A percentile compares a stretch with the other conserved stretches of the same genome.
phyloP scores from a whole-genome alignment of 257 asterid genomes.

The Solanum verrucosum region DNA sequence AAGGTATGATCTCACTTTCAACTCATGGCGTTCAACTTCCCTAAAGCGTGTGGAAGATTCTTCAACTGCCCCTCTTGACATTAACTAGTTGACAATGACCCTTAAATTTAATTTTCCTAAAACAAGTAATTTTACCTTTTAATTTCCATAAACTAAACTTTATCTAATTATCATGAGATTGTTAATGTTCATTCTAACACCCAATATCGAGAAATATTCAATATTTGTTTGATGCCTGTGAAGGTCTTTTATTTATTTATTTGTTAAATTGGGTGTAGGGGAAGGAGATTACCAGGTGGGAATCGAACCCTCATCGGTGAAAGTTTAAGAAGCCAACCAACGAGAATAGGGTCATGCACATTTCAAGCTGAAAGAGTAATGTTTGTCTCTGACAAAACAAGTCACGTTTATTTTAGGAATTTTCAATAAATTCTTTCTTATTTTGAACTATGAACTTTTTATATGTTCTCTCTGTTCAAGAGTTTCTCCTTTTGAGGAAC shows the following conservation, averaged over 20 bases:
- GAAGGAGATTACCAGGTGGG: too few relatives aligned
- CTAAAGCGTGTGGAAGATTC: not conserved
- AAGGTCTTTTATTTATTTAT: too few relatives aligned
- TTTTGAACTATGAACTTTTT: not conserved
- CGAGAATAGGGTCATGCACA: too few relatives aligned
- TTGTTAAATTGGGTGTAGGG: too few relatives aligned
- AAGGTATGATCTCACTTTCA: not conserved
- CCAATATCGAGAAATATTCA: not conserved
- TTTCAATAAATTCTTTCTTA: not conserved
- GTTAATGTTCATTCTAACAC: not conserved
- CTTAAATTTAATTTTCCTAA: too few relatives aligned
- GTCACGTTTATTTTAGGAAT: not conserved
- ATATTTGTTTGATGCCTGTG: not conserved
- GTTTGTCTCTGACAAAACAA: not conserved
- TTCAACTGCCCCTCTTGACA: not conserved
- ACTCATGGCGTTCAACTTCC: not conserved
- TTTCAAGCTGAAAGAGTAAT: too few relatives aligned
- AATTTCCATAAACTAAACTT: too few relatives aligned
- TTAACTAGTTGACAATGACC: not conserved
- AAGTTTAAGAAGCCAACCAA: too few relatives aligned
- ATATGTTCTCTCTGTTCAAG: not conserved
- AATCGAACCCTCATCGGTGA: too few relatives aligned
- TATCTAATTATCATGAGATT: too few relatives aligned
- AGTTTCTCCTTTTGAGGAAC: not conserved
- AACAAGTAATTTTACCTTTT: not conserved